Evolutionary conservation across 305 asterid genomes (phyloP), one percentile per base, ranked within the genome.

Genomic region (Solanum chacoense): DNA sequence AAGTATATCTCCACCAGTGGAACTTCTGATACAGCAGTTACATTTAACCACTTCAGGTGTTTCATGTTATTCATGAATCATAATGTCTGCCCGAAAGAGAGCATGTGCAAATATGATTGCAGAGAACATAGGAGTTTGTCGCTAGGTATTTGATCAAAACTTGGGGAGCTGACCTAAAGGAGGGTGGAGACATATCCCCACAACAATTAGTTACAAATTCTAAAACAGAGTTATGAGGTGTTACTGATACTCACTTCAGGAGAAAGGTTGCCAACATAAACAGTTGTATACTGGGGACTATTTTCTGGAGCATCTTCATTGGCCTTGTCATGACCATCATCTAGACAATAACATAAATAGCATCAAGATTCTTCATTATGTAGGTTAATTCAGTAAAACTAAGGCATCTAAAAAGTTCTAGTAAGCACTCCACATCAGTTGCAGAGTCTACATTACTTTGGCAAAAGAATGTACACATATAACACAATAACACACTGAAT

Each of bases 191-290:
- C 45, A 42, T 22, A 59, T 76, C 18, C 31, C 55, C 84, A n/a
- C 26, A 50, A 50, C 50, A 32, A 74, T 34, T 42, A 45, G 29
- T n/a, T 45, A 45, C 18, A 67, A 50, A 42, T 5, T 29, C 40
- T 0, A 38, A 7, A 84, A 87, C 16, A 24, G 89, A 65, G 34
- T 78, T 24, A 40, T 13, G 35, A 79, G 24, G 85, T 24, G 59
- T 38, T 79, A 26, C 29, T 45, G 42, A 38, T 84, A 87, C 94
- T 91, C 89, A 93, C 99, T 94, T 96, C 98, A 84, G 99, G 95
- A 89, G 98, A 94, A 88, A 96, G 97, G 94, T 96, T 96, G 90
- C 99, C 99, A 85, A 96, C 99, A 92, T 96, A 96, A 83, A 95
- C 98, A 90, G 99, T 96, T 36, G 98, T 96, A 87, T 91, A 96